Percentiles rank a stretch among this genome's conserved stretches.
Evolutionary conservation across 345 rosid genomes (phyloP).

Genomic region (Arabis hirsuta): DNA sequence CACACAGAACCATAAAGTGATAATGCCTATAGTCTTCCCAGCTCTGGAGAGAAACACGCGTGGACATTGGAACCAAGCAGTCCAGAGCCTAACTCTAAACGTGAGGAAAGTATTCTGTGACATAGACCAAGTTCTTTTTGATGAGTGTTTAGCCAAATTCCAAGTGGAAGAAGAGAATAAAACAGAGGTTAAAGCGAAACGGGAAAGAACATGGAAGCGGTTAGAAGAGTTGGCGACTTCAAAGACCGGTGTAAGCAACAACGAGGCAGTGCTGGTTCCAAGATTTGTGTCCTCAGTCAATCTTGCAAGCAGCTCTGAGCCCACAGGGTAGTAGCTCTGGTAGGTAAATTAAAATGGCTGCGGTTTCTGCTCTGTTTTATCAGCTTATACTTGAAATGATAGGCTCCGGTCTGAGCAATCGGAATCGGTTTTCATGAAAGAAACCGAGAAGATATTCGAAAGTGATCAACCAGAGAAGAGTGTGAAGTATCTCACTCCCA

Average conservation of each 20-base stretch:
- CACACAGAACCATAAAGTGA: constrained; percentile 53
- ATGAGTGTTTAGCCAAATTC: constrained; percentile 68
- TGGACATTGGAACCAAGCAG: constrained; percentile 75
- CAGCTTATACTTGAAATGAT: constrained; percentile 25
- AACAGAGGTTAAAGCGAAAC: constrained; percentile 54
- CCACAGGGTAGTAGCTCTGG: constrained; percentile 29
- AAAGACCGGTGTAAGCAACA: constrained; percentile 45
- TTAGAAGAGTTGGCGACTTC: constrained; percentile 72
- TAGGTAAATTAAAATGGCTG: constrained; percentile 37
- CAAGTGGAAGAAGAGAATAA: constrained; percentile 62
- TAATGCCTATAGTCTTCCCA: constrained; percentile 66
- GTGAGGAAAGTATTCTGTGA: constrained; percentile 66
- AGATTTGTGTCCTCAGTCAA: constrained; percentile 59
- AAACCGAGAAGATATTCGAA: constrained; percentile 18
- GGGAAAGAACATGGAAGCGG: constrained; percentile 64
- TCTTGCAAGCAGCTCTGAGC: constrained; percentile 43
- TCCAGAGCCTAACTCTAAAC: constrained; percentile 61
- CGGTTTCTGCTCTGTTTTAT: constrained; percentile 11
- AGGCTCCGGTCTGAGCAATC: neutral
- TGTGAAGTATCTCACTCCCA: constrained; percentile 29
- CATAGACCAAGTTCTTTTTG: constrained; percentile 61
- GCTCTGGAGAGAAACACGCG: constrained; percentile 62
- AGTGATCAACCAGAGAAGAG: constrained; percentile 13
- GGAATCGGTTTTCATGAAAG: constrained; percentile 20
- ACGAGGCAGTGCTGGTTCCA: constrained; percentile 59